phyloP scores from a whole-genome alignment of 1,139 yeast genomes.

The Geotrichum candidum region DNA sequence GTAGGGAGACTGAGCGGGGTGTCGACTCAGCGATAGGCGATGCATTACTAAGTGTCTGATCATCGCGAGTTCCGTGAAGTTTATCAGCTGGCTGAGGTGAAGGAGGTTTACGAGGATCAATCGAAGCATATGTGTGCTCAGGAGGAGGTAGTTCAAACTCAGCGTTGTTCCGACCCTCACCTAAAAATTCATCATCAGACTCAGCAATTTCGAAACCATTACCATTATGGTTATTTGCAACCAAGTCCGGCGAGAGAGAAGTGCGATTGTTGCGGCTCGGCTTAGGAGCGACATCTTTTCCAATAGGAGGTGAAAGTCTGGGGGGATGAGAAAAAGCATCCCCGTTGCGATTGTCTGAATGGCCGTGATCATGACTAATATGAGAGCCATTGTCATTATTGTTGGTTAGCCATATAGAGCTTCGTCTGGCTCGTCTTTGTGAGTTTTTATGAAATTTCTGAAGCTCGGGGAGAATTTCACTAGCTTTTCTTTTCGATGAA shows the following conservation, averaged over 20 bases:
- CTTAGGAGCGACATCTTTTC: not conserved
- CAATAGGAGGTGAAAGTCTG: slow-evolving; percentile 1
- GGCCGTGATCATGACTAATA: not conserved
- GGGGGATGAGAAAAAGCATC: not conserved
- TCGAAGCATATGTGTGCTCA: slow-evolving; percentile 1
- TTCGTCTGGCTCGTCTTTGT: not conserved
- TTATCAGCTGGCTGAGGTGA: slow-evolving; percentile 10
- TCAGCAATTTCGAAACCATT: slow-evolving; percentile 1
- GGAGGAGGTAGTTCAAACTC: slow-evolving; percentile 16
- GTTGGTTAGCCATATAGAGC: slow-evolving; percentile 9
- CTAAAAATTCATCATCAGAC: not conserved
- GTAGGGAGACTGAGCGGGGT: slow-evolving; percentile 7
- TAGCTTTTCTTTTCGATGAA: slow-evolving; percentile 8
- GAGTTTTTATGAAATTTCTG: not conserved
- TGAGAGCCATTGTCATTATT: slow-evolving; percentile 3
- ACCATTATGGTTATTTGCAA: not conserved
- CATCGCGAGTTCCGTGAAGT: not conserved
- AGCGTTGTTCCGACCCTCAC: not conserved
- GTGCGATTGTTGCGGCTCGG: not conserved
- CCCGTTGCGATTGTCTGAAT: not conserved
- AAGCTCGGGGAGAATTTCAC: slow-evolving; percentile 2
- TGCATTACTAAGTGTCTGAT: not conserved
- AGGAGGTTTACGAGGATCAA: slow-evolving; percentile 14
- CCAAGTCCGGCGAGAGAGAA: slow-evolving; percentile 13
- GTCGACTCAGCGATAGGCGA: slow-evolving; percentile 7